phyloP scores from a whole-genome alignment of 75 land plant species.

The Cunninghamia lanceolata region DNA sequence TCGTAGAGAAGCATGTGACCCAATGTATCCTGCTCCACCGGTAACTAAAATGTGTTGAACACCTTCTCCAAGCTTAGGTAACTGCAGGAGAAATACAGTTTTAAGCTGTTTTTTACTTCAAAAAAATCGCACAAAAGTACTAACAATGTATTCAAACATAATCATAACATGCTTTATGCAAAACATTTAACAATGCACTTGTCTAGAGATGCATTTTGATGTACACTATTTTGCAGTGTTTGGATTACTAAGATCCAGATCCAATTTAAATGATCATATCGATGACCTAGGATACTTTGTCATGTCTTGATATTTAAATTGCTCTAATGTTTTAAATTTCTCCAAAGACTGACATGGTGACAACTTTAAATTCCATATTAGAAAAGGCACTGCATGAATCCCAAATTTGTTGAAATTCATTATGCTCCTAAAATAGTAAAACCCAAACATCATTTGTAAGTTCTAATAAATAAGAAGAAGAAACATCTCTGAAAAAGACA shows the following conservation, averaged over 20 bases:
- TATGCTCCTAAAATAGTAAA: background rate
- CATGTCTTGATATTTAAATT: background rate
- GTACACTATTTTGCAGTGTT: background rate
- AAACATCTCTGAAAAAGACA: too few species aligned
- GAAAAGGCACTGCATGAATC: background rate
- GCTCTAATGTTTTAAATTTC: background rate
- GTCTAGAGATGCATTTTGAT: background rate
- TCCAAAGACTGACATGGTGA: background rate
- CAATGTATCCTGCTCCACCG: slow-evolving; percentile 53
- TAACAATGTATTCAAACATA: background rate
- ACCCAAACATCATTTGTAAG: background rate
- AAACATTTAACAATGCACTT: background rate
- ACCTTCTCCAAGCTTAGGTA: slow-evolving; percentile 35
- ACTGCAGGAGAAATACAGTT: slow-evolving; percentile 23
- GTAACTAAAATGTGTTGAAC: slow-evolving; percentile 43
- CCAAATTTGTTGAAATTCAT: background rate
- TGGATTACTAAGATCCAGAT: background rate
- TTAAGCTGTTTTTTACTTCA: background rate
- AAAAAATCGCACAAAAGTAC: background rate
- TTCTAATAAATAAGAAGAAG: too few species aligned
- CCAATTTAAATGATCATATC: background rate
- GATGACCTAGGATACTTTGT: background rate
- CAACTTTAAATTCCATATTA: background rate
- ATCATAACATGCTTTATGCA: background rate
- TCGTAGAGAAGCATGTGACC: slow-evolving; percentile 50